Evolutionary conservation across 371 early-diverging fungal genomes (phyloP).

Genomic region (Conidiobolus incongruus): DNA sequence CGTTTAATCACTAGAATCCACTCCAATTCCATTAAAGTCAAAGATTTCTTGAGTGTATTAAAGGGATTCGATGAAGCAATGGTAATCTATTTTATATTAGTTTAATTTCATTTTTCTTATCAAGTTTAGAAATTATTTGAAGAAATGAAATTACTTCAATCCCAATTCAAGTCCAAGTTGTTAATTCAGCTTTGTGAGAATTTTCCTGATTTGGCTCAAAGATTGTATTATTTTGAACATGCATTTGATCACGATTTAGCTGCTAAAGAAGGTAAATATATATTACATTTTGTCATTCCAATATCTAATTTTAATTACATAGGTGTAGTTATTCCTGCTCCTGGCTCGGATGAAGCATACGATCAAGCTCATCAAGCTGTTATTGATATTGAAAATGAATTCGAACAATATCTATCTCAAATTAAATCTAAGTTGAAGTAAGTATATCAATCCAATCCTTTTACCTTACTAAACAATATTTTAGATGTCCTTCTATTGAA

Average conservation of each 20-base stretch:
- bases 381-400: slow-evolving; percentile 25
- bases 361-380: slow-evolving; percentile 33
- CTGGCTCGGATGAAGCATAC: slow-evolving; percentile 52
- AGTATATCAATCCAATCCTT: too few species aligned
- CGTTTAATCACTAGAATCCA: slow-evolving; percentile 78
- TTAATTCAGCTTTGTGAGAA: slow-evolving; percentile 14
- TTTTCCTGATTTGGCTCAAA: slow-evolving; percentile 23
- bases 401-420: slow-evolving; percentile 28
- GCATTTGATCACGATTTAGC: slow-evolving; percentile 53
- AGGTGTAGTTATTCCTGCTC: slow-evolving; percentile 36
- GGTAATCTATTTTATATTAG: slow-evolving; percentile 12
- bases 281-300: neutral
- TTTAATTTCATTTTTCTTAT: neutral
- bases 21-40: slow-evolving; percentile 49
- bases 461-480: too few species aligned
- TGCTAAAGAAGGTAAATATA: slow-evolving; percentile 28
- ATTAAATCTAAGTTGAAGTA: neutral
- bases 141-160: neutral
- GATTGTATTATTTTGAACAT: slow-evolving; percentile 29
- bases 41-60: slow-evolving; percentile 44
- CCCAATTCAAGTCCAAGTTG: slow-evolving; percentile 3
- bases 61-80: slow-evolving; percentile 25
- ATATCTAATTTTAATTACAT: slow-evolving; percentile 12
- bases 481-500: slow-evolving; percentile 19
- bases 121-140: neutral